Evolutionary conservation across 352 stramenopile species (phyloP).

Genomic region (Halophytophthora polymorphica): DNA sequence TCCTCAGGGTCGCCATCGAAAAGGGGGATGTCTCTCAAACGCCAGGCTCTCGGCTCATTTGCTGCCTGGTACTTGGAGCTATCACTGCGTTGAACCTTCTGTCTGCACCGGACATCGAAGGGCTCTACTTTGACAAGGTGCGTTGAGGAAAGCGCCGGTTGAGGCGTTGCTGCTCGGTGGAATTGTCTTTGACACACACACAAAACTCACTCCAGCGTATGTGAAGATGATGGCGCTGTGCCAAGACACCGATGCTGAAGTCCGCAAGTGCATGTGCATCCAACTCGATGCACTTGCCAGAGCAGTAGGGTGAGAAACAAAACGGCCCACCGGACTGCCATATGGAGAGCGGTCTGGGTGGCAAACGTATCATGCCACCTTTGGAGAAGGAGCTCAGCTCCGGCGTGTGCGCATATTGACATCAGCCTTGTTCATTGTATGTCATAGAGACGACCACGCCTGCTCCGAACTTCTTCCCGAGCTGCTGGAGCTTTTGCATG

Average conservation of each 20-base stretch:
- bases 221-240: slow-evolving; percentile 80
- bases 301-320: slow-evolving; percentile 49
- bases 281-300: slow-evolving; percentile 71
- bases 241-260: slow-evolving; percentile 81
- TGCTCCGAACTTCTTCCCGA: slow-evolving; percentile 66
- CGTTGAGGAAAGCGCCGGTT: too few species aligned
- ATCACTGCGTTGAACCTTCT: slow-evolving; percentile 71
- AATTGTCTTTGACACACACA: neutral
- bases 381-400: neutral
- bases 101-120: slow-evolving; percentile 69
- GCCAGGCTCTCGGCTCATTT: slow-evolving; percentile 73
- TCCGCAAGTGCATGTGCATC: slow-evolving; percentile 82
- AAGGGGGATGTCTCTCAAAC: slow-evolving; percentile 81
- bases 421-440: neutral
- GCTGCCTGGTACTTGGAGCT: slow-evolving; percentile 66
- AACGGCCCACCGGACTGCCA: neutral
- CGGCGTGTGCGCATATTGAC: neutral
- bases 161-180: neutral
- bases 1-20: slow-evolving; percentile 80
- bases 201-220: slow-evolving; percentile 1
- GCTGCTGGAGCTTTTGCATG: slow-evolving; percentile 71
- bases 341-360: neutral
- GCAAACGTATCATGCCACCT: neutral
- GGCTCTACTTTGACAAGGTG: slow-evolving; percentile 81
- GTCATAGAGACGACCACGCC: slow-evolving; percentile 54